These are phyloP conservation scores for Solanum paucissectum DNA, from an alignment of 257 asterid species.

Conservation along the genomic window DNA sequence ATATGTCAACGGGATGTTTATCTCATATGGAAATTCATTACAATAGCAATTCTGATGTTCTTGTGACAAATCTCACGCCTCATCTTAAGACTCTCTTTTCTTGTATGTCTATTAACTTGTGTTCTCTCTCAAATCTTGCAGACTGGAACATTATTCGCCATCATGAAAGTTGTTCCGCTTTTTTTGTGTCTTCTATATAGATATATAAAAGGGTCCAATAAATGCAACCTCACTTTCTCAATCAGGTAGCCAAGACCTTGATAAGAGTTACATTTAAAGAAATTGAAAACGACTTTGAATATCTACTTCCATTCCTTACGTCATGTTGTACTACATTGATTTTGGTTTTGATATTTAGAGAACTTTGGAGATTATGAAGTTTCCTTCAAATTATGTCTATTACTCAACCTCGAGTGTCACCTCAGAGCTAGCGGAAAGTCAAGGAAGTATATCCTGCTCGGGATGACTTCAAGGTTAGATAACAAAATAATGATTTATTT, in stretches of 20 bases:
- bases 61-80: neutral
- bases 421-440: too few relatives aligned
- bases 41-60: too few relatives aligned
- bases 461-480: too few relatives aligned
- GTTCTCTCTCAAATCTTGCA: neutral
- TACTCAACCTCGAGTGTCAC: neutral
- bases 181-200: neutral
- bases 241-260: neutral
- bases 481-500: too few relatives aligned
- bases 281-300: neutral
- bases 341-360: neutral
- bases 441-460: too few relatives aligned
- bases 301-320: neutral
- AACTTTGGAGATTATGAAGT: neutral
- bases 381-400: neutral
- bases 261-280: neutral
- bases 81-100: neutral
- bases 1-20: too few relatives aligned
- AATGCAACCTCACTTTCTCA: neutral
- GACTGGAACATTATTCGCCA: neutral
- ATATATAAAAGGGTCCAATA: neutral
- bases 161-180: neutral
- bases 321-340: neutral
- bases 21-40: too few relatives aligned
- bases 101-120: neutral